Percentiles rank a stretch among this genome's conserved stretches.
These are phyloP conservation scores for Aurantiochytrium sp. DNA, from an alignment of 108 stramenopile genomes.

Conservation along the genomic window DNA sequence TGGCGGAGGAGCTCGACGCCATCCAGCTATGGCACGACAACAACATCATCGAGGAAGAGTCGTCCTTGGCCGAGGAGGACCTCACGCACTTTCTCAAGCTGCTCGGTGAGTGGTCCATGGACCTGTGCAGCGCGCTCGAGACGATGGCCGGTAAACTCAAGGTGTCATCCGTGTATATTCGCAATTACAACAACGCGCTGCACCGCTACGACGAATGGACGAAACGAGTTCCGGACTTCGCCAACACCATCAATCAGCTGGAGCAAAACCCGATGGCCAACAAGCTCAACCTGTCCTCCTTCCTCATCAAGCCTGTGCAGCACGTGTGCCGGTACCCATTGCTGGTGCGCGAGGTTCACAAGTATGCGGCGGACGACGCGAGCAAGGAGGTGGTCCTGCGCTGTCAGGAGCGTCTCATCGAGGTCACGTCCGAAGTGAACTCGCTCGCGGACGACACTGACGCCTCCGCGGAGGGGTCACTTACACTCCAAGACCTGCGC, in stretches of 20 bases:
- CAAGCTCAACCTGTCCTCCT: neutral
- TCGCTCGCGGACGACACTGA: neutral
- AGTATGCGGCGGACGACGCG: neutral
- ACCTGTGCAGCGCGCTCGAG: neutral
- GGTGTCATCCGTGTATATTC: neutral
- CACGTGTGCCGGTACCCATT: conserved; percentile 9
- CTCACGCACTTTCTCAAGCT: neutral
- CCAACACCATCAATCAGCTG: neutral
- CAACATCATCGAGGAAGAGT: neutral
- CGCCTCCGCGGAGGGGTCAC: neutral
- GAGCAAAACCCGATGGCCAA: neutral
- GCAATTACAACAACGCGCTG: conserved; percentile 9
- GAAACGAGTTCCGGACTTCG: neutral
- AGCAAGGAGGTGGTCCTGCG: neutral
- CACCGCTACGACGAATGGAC: neutral
- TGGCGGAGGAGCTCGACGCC: neutral
- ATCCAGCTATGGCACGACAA: neutral
- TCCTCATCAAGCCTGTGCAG: conserved; percentile 19
- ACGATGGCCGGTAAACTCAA: neutral
- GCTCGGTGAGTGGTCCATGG: neutral
- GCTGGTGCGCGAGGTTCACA: neutral
- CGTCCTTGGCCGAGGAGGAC: neutral
- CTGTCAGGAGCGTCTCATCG: neutral
- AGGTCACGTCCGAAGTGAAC: conserved; percentile 25
- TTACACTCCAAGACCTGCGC: neutral